Percentiles rank a stretch among this genome's conserved stretches.
Conservation (phyloP, 129 eudicot genomes). For the Saposhnikovia divaricata region DNA sequence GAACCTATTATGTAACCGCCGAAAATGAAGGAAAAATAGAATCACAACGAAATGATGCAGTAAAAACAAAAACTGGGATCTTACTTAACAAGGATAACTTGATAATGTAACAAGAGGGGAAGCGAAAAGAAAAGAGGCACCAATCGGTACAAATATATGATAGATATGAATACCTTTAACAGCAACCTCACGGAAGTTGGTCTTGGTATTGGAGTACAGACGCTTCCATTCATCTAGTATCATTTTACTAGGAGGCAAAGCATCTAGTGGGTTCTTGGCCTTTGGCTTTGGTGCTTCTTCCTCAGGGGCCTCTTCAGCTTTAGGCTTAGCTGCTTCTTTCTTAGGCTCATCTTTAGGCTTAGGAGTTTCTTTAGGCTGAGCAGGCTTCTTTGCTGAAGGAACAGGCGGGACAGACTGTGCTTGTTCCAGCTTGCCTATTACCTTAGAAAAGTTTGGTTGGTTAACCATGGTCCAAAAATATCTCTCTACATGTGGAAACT, state of each 20-base stretch:
- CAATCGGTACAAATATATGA: neutral
- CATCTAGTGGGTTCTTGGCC: conserved; percentile 87
- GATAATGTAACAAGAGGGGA: neutral
- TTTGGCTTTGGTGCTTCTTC: conserved; percentile 99
- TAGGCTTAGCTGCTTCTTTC: conserved; percentile 54
- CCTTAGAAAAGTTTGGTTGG: conserved; percentile 71
- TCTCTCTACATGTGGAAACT: conserved; percentile 93
- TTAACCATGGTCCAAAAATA: conserved; percentile 88
- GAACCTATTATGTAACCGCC: no score
- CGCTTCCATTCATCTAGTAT: conserved; percentile 96
- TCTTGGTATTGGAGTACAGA: conserved; percentile 90
- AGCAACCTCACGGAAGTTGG: conserved; percentile 96
- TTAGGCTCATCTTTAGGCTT: conserved; percentile 69
- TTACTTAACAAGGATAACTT: neutral
- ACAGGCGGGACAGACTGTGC: conserved; percentile 44
- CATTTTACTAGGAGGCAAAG: conserved; percentile 89
- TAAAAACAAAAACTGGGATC: neutral
- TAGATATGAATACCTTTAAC: conserved; percentile 54
- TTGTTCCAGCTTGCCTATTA: conserved; percentile 60
- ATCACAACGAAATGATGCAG: neutral
- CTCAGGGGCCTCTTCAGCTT: conserved; percentile 31
- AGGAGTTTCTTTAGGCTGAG: conserved; percentile 47
- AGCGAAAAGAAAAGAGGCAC: neutral
- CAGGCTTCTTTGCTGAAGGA: conserved; percentile 51
- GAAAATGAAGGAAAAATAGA: neutral